Percentiles rank a stretch among this genome's conserved stretches.
Conservation (phyloP, 495 filamentous ascomycete species). For the Cairneyella variabilis region DNA sequence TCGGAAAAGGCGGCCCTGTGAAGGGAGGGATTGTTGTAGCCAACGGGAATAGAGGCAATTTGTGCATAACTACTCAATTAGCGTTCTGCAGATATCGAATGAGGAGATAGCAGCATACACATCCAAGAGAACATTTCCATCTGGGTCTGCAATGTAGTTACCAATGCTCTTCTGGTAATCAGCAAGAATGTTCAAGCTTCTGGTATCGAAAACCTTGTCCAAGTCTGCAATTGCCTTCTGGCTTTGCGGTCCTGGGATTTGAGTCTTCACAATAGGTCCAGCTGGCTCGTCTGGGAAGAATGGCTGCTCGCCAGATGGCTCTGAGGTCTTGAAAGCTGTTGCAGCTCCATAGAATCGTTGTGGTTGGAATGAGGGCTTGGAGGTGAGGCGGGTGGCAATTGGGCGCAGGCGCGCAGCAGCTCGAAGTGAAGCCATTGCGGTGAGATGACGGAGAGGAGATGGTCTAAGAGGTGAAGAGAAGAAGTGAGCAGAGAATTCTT, state of each 20-base stretch:
- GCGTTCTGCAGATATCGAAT: not conserved
- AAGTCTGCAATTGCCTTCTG: constrained; percentile 68
- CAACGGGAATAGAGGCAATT: constrained; percentile 95
- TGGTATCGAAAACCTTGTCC: constrained; percentile 85
- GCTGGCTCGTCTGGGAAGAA: constrained; percentile 74
- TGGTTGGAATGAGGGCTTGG: not conserved
- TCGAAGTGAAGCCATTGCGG: constrained; percentile 27
- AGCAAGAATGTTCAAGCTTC: constrained; percentile 88
- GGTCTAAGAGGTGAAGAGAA: not conserved
- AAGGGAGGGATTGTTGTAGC: constrained; percentile 91
- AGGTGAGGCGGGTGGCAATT: constrained; percentile 9
- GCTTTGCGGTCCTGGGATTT: constrained; percentile 80
- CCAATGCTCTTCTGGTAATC: constrained; percentile 73
- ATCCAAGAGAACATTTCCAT: constrained; percentile 78
- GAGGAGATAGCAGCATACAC: constrained; percentile 50
- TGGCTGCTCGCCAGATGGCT: constrained; percentile 26
- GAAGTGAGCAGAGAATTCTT: constrained; percentile 3
- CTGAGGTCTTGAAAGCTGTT: constrained; percentile 12
- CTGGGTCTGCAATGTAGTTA: constrained; percentile 82
- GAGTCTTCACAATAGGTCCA: constrained; percentile 66
- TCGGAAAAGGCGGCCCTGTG: constrained; percentile 64
- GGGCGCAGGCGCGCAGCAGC: constrained; percentile 25
- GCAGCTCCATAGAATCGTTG: constrained; percentile 19
- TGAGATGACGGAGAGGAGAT: not conserved
- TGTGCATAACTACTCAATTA: constrained; percentile 67